Percentiles rank a stretch among this genome's conserved stretches.
Evolutionary conservation across 768 basidiomycete species (phyloP).

Genomic region (Boletales sp.): DNA sequence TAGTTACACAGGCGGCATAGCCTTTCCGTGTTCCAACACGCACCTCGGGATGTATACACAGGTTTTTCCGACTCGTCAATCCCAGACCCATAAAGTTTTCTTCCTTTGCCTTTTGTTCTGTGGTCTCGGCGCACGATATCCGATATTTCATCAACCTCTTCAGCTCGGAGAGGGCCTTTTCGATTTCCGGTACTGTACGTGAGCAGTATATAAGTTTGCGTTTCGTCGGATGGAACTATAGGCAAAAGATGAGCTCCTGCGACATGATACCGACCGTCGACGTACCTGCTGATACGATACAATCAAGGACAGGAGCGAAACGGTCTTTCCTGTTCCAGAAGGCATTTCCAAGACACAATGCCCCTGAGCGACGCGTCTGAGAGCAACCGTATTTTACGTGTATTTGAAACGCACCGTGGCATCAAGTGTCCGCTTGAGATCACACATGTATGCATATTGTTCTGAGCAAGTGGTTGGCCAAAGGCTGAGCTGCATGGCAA

Average conservation of each 20-base stretch:
- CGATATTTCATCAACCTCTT: slow-evolving; percentile 93
- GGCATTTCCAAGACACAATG: slow-evolving; percentile 99
- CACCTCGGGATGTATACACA: slow-evolving; percentile 94
- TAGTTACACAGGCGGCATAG: not conserved
- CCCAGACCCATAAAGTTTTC: slow-evolving; percentile 83
- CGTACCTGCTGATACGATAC: slow-evolving; percentile 92
- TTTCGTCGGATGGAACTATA: slow-evolving; percentile 84
- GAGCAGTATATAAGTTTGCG: slow-evolving; percentile 98
- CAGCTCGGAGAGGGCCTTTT: slow-evolving; percentile 94
- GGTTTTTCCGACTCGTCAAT: slow-evolving; percentile 91
- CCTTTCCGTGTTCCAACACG: slow-evolving; percentile 12
- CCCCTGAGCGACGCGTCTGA: slow-evolving; percentile 52
- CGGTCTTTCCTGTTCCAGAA: slow-evolving; percentile 98
- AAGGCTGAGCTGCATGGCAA: not conserved
- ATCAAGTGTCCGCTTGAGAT: slow-evolving; percentile 94
- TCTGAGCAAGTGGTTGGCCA: slow-evolving; percentile 45
- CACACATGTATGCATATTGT: slow-evolving; percentile 99
- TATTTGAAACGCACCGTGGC: slow-evolving; percentile 59
- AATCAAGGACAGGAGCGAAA: slow-evolving; percentile 91
- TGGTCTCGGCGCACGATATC: slow-evolving; percentile 63
- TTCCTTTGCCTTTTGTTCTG: slow-evolving; percentile 75
- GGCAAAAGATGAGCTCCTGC: not conserved
- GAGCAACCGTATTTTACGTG: not conserved
- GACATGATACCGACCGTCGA: slow-evolving; percentile 21
- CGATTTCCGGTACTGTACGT: slow-evolving; percentile 98